phyloP scores from a whole-genome alignment of 805 yeast species.

The Spathaspora gorwiae region DNA sequence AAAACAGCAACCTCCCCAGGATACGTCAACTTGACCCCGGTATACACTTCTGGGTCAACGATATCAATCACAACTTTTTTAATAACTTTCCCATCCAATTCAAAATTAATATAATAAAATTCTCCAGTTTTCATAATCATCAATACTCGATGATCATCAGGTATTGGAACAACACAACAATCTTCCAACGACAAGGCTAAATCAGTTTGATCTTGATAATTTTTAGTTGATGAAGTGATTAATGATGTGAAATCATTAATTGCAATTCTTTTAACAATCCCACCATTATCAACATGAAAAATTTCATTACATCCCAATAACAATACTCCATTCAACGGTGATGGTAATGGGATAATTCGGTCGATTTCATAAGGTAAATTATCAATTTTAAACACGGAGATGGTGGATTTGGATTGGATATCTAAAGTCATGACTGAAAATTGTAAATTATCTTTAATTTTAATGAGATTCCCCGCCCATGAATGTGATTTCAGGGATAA shows the following conservation, averaged over 20 bases:
- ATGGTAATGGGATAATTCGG: slow-evolving; percentile 55
- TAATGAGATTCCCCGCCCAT: slow-evolving; percentile 74
- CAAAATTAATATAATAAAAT: slow-evolving; percentile 31
- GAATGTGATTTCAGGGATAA: slow-evolving; percentile 51
- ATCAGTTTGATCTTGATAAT: slow-evolving; percentile 43
- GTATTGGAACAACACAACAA: slow-evolving; percentile 33
- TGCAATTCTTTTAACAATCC: slow-evolving; percentile 58
- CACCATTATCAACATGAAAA: slow-evolving; percentile 75
- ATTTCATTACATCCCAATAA: slow-evolving; percentile 72
- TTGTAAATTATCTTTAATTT: slow-evolving; percentile 56
- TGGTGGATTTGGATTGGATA: slow-evolving; percentile 49
- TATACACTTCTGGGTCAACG: slow-evolving; percentile 21
- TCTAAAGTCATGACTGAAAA: slow-evolving; percentile 68
- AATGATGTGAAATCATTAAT: slow-evolving; percentile 51
- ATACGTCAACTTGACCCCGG: slow-evolving; percentile 30
- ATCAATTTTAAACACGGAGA: slow-evolving; percentile 61
- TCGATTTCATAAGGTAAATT: slow-evolving; percentile 73
- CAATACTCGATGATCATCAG: slow-evolving; percentile 32
- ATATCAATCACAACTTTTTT: slow-evolving; percentile 29
- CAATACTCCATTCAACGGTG: slow-evolving; percentile 67
- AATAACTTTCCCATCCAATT: slow-evolving; percentile 40
- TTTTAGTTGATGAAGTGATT: slow-evolving; percentile 31
- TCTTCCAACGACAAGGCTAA: slow-evolving; percentile 55
- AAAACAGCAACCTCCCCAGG: slow-evolving; percentile 40
- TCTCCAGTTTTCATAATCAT: slow-evolving; percentile 29